These are phyloP conservation scores for Pisolithus microcarpus DNA, from an alignment of 768 basidiomycete genomes.

Conservation along the genomic window DNA sequence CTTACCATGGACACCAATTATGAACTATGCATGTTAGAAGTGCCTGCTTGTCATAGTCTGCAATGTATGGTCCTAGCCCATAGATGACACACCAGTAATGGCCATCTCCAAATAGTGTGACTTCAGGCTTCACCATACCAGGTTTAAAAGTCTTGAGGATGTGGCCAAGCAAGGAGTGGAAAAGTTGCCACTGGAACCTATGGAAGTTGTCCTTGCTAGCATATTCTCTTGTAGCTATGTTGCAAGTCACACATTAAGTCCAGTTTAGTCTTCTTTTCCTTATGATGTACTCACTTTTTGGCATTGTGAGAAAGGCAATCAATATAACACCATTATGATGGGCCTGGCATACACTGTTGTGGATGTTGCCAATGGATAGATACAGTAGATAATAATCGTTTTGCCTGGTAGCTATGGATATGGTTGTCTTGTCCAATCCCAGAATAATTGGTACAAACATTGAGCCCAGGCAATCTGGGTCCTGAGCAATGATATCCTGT, in stretches of 20 bases:
- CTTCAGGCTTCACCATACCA: conserved; percentile 10
- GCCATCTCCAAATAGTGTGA: conserved; percentile 13
- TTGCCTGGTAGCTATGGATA: too few relatives aligned
- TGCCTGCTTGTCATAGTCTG: conserved; percentile 15
- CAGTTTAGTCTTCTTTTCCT: too few relatives aligned
- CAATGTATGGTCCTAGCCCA: conserved; percentile 14
- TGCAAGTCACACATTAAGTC: too few relatives aligned
- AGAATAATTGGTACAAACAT: background rate
- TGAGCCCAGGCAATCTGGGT: conserved; percentile 4
- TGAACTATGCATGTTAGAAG: conserved; percentile 11
- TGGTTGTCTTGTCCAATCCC: too few relatives aligned
- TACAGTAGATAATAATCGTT: too few relatives aligned
- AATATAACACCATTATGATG: too few relatives aligned
- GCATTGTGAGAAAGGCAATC: too few relatives aligned
- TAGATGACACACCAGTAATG: conserved; percentile 8
- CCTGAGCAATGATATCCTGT: too few relatives aligned
- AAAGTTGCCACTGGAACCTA: conserved; percentile 16
- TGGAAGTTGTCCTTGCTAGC: conserved; percentile 3
- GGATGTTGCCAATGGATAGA: too few relatives aligned
- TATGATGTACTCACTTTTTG: too few relatives aligned
- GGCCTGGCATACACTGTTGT: too few relatives aligned
- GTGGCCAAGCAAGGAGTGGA: conserved; percentile 9
- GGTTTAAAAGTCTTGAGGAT: conserved; percentile 10
- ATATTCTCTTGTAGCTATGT: conserved; percentile 2
- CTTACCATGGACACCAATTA: conserved; percentile 9